Percentiles rank a stretch among this genome's conserved stretches.
These are phyloP conservation scores for Phytophthora boehmeriae DNA, from an alignment of 352 stramenopile genomes.

Conservation along the genomic window DNA sequence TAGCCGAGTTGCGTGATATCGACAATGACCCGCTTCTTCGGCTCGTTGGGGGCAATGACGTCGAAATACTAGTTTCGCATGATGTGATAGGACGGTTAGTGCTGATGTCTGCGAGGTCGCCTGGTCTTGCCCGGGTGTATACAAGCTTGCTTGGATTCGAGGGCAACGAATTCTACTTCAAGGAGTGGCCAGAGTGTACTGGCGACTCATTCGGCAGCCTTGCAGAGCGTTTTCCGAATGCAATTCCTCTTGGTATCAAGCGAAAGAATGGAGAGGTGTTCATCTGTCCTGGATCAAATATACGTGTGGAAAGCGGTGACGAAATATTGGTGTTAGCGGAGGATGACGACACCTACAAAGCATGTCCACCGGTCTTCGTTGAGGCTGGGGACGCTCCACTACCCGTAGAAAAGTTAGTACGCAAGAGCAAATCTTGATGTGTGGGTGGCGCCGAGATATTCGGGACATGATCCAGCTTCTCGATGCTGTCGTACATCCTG, in stretches of 20 bases:
- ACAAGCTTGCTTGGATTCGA: conserved; percentile 75
- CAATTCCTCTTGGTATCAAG: conserved; percentile 75
- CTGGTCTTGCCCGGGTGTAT: conserved; percentile 63
- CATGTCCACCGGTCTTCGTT: conserved; percentile 34
- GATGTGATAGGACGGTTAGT: conserved; percentile 83
- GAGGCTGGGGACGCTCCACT: conserved; percentile 33
- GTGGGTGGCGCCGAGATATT: conserved; percentile 82
- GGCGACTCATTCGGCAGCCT: conserved; percentile 65
- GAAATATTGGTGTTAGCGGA: conserved; percentile 77
- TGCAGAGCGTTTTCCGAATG: conserved; percentile 67
- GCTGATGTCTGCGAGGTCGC: conserved; percentile 72
- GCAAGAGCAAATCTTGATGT: conserved; percentile 75
- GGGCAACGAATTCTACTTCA: conserved; percentile 86
- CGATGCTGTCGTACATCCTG: conserved; percentile 54
- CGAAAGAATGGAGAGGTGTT: conserved; percentile 46
- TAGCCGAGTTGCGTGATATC: conserved; percentile 80
- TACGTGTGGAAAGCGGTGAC: conserved; percentile 44
- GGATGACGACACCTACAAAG: conserved; percentile 83
- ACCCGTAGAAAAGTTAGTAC: conserved; percentile 1
- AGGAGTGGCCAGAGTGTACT: conserved; percentile 71
- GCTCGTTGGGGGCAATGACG: conserved; percentile 62
- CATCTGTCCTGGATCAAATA: conserved; percentile 40
- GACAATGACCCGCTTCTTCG: conserved; percentile 77
- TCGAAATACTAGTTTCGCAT: conserved; percentile 81
- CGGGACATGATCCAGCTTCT: conserved; percentile 83